These are phyloP conservation scores for Kuraishia hungarica DNA, from an alignment of 805 yeast species.

Conservation along the genomic window DNA sequence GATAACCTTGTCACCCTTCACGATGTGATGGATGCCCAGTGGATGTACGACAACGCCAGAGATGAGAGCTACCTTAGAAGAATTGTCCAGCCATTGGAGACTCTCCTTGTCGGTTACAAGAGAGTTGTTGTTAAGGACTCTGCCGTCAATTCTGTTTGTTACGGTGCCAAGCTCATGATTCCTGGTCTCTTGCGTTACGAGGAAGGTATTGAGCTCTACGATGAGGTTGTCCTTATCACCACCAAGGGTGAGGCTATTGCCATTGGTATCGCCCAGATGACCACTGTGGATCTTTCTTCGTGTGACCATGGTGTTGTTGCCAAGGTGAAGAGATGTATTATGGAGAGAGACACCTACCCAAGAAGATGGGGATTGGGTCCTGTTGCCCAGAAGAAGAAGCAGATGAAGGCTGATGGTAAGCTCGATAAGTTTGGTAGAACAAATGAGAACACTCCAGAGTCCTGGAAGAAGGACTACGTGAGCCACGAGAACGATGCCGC, in stretches of 20 bases:
- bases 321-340: conserved; percentile 96
- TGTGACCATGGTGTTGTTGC: conserved; percentile 99
- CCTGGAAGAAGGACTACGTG: conserved; percentile 83
- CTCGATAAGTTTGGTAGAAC: conserved; percentile 91
- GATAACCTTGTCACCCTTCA: conserved; percentile 93
- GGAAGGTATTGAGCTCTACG: conserved; percentile 94
- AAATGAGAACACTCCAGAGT: conserved; percentile 88
- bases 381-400: conserved; percentile 97
- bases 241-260: conserved; percentile 99
- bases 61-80: conserved; percentile 94
- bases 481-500: conserved; percentile 58
- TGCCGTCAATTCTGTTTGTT: conserved; percentile 96
- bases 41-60: conserved; percentile 93
- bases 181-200: conserved; percentile 97
- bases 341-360: conserved; percentile 99
- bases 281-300: conserved; percentile 90
- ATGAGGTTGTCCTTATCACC: conserved; percentile 95
- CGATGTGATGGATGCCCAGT: conserved; percentile 97
- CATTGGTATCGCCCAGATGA: conserved; percentile 97
- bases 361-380: conserved; percentile 99
- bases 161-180: conserved; percentile 98
- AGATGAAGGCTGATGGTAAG: conserved; percentile 94
- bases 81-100: conserved; percentile 90
- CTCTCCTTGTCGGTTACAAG: conserved; percentile 89
- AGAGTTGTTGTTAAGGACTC: conserved; percentile 88